Percentiles rank a stretch among this genome's conserved stretches.
Conservation (phyloP, 148 eudicot genomes). For the Rhododendron henanense region DNA sequence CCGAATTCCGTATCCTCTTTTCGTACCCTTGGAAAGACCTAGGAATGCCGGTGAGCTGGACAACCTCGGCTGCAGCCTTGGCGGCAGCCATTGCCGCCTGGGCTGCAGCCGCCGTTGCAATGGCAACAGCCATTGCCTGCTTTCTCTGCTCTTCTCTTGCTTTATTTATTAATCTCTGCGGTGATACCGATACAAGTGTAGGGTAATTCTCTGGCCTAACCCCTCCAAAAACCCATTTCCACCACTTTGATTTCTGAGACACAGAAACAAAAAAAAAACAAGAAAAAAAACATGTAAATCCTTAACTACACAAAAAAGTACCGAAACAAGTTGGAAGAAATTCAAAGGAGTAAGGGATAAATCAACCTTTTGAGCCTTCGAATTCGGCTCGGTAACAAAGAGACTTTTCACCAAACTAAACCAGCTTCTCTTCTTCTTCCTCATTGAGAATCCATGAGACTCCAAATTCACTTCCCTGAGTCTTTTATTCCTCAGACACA, state of each 20-base stretch:
- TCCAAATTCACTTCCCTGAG: not conserved
- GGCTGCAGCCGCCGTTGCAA: slow-evolving; percentile 87
- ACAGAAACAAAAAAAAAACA: not conserved
- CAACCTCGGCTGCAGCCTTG: slow-evolving; percentile 87
- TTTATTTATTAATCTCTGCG: slow-evolving; percentile 33
- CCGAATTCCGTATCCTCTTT: slow-evolving; percentile 26
- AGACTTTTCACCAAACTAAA: slow-evolving; percentile 57
- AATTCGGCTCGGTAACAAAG: slow-evolving; percentile 46
- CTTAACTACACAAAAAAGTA: not conserved
- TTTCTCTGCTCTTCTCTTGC: slow-evolving; percentile 76
- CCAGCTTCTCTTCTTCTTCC: slow-evolving; percentile 59
- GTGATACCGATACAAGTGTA: slow-evolving; percentile 32
- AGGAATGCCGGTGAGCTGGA: slow-evolving; percentile 52
- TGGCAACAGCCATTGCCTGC: slow-evolving; percentile 69
- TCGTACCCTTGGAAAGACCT: slow-evolving; percentile 15
- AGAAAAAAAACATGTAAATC: not conserved
- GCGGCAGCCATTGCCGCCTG: slow-evolving; percentile 94
- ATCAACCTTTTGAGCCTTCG: slow-evolving; percentile 50
- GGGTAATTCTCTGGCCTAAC: slow-evolving; percentile 38
- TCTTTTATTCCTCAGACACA: not conserved
- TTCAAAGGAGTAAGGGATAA: not conserved
- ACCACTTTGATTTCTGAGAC: slow-evolving; percentile 43
- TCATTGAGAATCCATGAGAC: slow-evolving; percentile 42
- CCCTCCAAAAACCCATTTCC: slow-evolving; percentile 55
- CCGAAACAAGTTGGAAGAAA: not conserved